Conservation (phyloP, 2,329 filamentous ascomycete genomes). For the Neonectria magnoliae region DNA sequence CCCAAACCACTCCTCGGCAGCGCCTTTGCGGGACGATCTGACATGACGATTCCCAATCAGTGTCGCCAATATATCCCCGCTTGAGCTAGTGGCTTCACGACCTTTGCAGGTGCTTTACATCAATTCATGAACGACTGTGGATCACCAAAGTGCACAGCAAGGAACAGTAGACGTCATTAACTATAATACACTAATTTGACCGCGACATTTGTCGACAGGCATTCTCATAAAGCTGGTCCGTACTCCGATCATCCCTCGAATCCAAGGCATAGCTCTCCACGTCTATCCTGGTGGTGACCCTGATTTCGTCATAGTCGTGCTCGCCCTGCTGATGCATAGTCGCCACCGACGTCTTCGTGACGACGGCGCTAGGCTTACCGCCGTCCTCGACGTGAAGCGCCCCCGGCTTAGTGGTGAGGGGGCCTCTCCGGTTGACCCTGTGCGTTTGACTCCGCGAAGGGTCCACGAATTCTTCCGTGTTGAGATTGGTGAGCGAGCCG, state of each 20-base stretch:
- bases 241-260: constrained; percentile 17
- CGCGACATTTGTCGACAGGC: neutral
- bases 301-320: constrained; percentile 20
- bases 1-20: no score
- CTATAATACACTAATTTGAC: neutral
- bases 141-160: neutral
- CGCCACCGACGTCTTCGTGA: neutral
- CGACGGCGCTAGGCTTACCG: neutral
- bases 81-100: no score
- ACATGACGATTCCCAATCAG: no score
- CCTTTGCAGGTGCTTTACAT: constrained; percentile 9
- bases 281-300: constrained; percentile 25
- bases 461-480: constrained; percentile 15
- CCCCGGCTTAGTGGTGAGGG: neutral
- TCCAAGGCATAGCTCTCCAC: constrained; percentile 25
- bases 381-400: constrained; percentile 4
- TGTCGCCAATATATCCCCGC: no score
- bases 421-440: neutral
- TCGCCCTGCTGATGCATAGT: neutral
- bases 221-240: constrained; percentile 22
- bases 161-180: neutral
- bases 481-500: neutral
- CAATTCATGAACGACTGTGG: no score
- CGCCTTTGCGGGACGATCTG: no score
- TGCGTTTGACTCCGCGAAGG: constrained; percentile 10